These are phyloP conservation scores for Furcasterigmium sp. DNA, from an alignment of 2,329 filamentous ascomycete species.

Conservation along the genomic window DNA sequence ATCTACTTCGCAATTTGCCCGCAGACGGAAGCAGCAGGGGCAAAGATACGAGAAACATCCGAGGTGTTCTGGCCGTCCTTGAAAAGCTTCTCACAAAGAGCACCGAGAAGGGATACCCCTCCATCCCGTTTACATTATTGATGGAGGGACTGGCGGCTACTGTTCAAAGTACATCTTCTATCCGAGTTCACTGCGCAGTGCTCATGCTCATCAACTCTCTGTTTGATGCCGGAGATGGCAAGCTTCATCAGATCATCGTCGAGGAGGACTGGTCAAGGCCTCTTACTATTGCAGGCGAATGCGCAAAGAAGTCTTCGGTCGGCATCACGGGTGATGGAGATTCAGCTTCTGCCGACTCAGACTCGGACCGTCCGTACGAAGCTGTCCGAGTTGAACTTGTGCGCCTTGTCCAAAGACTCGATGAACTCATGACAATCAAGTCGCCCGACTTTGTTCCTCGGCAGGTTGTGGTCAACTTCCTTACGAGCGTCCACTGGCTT, in stretches of 20 bases:
- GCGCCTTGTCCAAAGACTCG: constrained; percentile 41
- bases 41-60: constrained; percentile 52
- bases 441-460: constrained; percentile 55
- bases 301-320: constrained; percentile 30
- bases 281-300: constrained; percentile 54
- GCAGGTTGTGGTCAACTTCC: constrained; percentile 62
- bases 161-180: constrained; percentile 35
- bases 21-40: constrained; percentile 37
- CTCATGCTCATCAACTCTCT: constrained; percentile 50
- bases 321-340: constrained; percentile 10
- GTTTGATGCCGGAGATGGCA: constrained; percentile 46
- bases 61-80: constrained; percentile 58
- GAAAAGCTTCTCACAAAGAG: constrained; percentile 58
- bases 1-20: constrained; percentile 50
- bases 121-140: constrained; percentile 53
- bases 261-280: constrained; percentile 63
- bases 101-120: constrained; percentile 53
- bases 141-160: constrained; percentile 52
- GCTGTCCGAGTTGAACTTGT: constrained; percentile 37
- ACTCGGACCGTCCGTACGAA: constrained; percentile 27
- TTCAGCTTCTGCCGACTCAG: constrained; percentile 13
- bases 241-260: constrained; percentile 49
- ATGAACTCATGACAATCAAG: constrained; percentile 40
- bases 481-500: constrained; percentile 54
- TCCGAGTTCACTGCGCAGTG: constrained; percentile 40